Evolutionary conservation across 441 rosid species (phyloP), one percentile per base, ranked within the genome.

Genomic region (Cnidoscolus chayamansa): DNA sequence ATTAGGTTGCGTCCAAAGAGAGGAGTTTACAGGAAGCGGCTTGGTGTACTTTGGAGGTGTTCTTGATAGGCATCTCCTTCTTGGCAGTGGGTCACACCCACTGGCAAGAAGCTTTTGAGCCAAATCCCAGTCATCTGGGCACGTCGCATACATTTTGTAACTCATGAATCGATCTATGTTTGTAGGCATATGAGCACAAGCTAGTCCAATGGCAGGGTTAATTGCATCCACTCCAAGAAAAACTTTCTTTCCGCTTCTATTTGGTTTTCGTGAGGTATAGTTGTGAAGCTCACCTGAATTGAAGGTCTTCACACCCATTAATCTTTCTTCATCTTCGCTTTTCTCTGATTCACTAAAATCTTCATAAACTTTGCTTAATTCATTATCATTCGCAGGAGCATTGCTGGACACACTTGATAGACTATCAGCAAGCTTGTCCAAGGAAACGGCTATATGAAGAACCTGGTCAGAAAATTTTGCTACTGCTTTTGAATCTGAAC

Each of bases 11-110:
- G 73, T 71, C 90, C 88, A 83, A 11, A 86, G 81, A 61, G 87
- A 85, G 19, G 65, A 49, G 77, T 80, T 81, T 10, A 76, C 58
- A 35, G 79, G 78, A 58, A 72, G 45, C 40, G 84, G 85, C 68
- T 67, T 77, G 30, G 67, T 69, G 74, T 80, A 82, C 30, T n/a
- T 66, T 72, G 80, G 71, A 40, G 89, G 82, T 64, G 84, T 31
- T 75, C 78, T 82, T 37, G 88, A 82, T 69, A 85, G 76, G 79
- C 90, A 86, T 77, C 85, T 76, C 74, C 90, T 82, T 72, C 86
- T 82, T 30, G 92, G 87, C 68, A 86, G 65, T 50, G 88, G 89
- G 37, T 88, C 85, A 9, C 86, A 85, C 59, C 90, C 90, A 31
- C 65, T 62, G 43, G 68, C 47, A 16, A 86, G 77, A 30, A 88